Base-by-base conservation (phyloP, 495 filamentous ascomycete genomes). In the Penicillium fimorum region DNA sequence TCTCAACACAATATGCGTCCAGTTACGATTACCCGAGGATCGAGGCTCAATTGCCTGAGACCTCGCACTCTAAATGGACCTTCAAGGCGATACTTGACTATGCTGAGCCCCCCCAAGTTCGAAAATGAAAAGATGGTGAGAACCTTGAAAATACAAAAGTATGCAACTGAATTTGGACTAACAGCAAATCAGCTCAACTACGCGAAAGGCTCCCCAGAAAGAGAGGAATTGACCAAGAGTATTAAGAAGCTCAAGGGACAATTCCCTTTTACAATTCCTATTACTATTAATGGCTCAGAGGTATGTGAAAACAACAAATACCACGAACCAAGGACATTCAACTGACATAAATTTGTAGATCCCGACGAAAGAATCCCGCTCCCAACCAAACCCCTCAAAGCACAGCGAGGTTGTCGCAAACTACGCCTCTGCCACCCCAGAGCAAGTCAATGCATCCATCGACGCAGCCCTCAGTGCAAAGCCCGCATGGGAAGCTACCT, bases 401-500 rank as follows among this genome's bases (percentile, higher is more conserved):
- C 89, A 96, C 67, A 70, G 74, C 43, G 76, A 81, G 18, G 71
- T 79, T 24, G 71, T 96, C 18, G 90, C 91, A 45, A 83, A 79
- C 29, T 94, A 90, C 69, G 86, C 89, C 20, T 76, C 83, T 43
- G 90, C 91, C 40, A 81, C 76, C 18, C 70, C 86, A 22, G 76
- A 81, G 12, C 81, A 93, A 54, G 87, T 96, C 56, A 78, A 78
- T 24, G 68, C 73, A 5, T 90, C 92, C 20, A 92, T 97, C 57
- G 81, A 88, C 27, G 80, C 88, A 49, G 92, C 92, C 1, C 80
- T 97, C 15, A 82, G 79, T 9, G 93, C 92, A 1, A 95, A 95
- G 72, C 73, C 80, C 9, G 73, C 81, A 47, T 97, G 92, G 92
- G 90, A 91, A 62, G 77, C 79, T 4, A 76, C 89, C 10, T 88